Percentiles rank a stretch among this genome's conserved stretches.
phyloP scores from a whole-genome alignment of 2,329 filamentous ascomycete species.

The Sporothrix schenckii region DNA sequence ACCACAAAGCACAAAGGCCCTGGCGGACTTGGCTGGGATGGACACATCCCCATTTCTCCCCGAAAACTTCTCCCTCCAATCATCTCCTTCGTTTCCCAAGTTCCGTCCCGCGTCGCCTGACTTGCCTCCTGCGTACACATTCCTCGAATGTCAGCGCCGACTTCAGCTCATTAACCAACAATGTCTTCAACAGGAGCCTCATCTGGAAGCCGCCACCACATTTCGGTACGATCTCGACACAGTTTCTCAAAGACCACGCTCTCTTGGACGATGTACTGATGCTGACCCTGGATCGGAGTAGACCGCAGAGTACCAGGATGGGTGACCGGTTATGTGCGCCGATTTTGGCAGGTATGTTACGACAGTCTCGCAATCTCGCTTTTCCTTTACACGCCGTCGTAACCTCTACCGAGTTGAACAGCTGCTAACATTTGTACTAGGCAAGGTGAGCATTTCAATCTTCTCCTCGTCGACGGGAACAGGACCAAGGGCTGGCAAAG shows the following conservation, averaged over 20 bases:
- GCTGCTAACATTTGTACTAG: neutral
- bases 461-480: neutral
- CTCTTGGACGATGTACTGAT: neutral
- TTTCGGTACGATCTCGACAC: conserved; percentile 65
- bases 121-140: neutral
- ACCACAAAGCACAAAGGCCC: neutral
- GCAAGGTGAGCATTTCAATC: neutral
- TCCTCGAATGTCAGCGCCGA: neutral
- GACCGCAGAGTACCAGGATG: conserved; percentile 85
- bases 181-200: conserved; percentile 65
- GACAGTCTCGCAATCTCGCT: neutral
- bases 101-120: conserved; percentile 23
- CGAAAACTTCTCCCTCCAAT: neutral
- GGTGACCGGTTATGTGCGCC: conserved; percentile 88
- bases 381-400: neutral
- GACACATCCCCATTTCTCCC: neutral
- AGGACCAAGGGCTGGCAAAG: neutral
- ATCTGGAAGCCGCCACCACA: conserved; percentile 99
- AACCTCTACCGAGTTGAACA: neutral
- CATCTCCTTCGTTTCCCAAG: neutral
- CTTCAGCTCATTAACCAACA: neutral
- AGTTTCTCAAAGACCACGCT: neutral
- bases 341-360: conserved; percentile 90
- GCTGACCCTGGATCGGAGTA: conserved; percentile 45
- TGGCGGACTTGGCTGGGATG: neutral